Evolutionary conservation across 2,329 filamentous ascomycete species (phyloP).

Genomic region (Coniochaeta sp.): DNA sequence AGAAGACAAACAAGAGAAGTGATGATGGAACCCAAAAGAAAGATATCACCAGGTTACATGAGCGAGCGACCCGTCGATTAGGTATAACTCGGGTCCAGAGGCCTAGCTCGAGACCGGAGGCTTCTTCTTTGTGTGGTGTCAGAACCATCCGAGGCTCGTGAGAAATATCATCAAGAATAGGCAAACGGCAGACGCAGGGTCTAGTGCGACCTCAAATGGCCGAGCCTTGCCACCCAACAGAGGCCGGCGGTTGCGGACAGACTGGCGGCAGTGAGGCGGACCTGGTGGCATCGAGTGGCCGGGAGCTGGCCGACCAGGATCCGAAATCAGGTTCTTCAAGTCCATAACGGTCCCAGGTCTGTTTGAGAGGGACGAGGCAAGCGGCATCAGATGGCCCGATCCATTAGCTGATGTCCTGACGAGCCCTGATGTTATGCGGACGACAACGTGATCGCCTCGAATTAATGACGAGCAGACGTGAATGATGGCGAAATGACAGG

Average conservation of each 20-base stretch:
- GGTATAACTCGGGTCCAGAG: not conserved
- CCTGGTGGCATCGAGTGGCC: conserved; percentile 1
- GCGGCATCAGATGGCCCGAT: not conserved
- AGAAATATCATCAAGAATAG: not conserved
- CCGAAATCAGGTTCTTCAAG: not conserved
- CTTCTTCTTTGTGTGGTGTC: not conserved
- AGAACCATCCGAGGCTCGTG: not conserved
- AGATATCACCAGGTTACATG: not conserved
- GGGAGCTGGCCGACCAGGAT: not conserved
- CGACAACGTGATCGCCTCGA: not conserved
- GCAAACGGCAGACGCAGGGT: not conserved
- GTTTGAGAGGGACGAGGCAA: not conserved
- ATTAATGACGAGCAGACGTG: not conserved
- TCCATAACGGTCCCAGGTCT: not conserved
- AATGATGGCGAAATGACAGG: not conserved
- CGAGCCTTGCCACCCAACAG: conserved; percentile 1
- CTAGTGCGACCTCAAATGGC: not conserved
- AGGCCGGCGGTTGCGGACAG: not conserved
- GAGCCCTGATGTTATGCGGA: not conserved
- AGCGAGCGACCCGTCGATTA: not conserved
- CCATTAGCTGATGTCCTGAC: not conserved
- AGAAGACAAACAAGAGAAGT: not conserved
- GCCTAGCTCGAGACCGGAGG: not conserved
- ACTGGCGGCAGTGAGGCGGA: conserved; percentile 1
- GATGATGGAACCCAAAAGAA: conserved; percentile 3